Base-by-base conservation (phyloP, 345 rosid genomes). In the Pelargonium nanum region DNA sequence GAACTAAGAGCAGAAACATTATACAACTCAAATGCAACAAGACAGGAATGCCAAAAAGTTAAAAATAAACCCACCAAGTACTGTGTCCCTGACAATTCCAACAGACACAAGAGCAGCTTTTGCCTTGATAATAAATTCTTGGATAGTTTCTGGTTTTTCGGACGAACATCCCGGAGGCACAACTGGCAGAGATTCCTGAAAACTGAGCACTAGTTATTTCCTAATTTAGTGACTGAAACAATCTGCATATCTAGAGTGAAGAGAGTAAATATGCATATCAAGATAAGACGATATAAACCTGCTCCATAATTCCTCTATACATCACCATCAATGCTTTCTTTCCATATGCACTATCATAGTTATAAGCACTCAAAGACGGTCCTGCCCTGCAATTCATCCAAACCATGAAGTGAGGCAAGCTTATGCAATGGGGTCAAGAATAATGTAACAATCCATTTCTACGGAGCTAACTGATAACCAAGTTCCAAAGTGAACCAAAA, bases 221-320 rank as follows among this genome's bases (percentile, higher is more conserved):
- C 68, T 62, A 52, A 63, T 5, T 57, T 13, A 1, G 22, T 16
- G 4, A 17, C 44, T 56, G 62, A 26, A 19, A 20, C 20, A 25
- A 62, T 50, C 55, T 28, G 56, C 53, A 22, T 16, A 19, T 60
- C 22, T 19, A 26, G 21, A 52, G 21, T 3, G 26, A 26, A 63
- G 61, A 64, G 66, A 52, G 48, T 12, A 30, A 30, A 5, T 30
- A 12, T 5, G 40, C 40, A 30, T 3, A 30, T 30, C n/a, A n/a
- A 40, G 65, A 13, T 24, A 65, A 22, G 56, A 58, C 57, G 57
- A 19, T 40, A 65, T 51, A 56, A 22, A 92, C 98, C 95, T 74
- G 85, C 75, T 89, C 96, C 98, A 93, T 93, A 57, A 93, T 85
- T 63, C 99, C 99, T 74, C 84, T 81, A 67, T 89, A 93, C 99